A percentile compares a stretch with the other conserved stretches of the same genome.
Conservation (phyloP, 1,139 yeast species). For the Casaregolazyma lundiana region DNA sequence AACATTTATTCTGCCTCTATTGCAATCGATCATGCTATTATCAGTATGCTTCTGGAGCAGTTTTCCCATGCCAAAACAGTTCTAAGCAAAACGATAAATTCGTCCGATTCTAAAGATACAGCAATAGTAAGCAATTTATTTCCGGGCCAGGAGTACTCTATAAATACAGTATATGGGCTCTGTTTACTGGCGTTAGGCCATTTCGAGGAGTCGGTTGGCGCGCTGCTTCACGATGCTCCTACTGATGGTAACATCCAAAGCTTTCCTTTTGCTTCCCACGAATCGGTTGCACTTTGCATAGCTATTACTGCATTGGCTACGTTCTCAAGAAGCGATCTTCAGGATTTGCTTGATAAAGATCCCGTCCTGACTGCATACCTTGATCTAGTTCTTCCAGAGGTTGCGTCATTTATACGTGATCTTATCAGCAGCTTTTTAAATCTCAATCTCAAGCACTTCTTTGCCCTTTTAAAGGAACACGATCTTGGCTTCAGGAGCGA, state of each 20-base stretch:
- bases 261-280: not conserved
- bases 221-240: constrained; percentile 2
- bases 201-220: constrained; percentile 13
- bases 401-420: constrained; percentile 15
- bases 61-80: constrained; percentile 12
- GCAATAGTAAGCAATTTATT: not conserved
- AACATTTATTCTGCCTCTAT: constrained; percentile 4
- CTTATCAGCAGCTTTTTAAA: not conserved
- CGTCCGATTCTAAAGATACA: not conserved
- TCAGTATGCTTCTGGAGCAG: constrained; percentile 6
- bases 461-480: constrained; percentile 17
- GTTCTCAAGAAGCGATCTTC: constrained; percentile 22
- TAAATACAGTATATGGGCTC: constrained; percentile 12
- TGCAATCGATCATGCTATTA: constrained; percentile 1
- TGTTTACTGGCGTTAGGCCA: constrained; percentile 10
- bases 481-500: constrained; percentile 18
- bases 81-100: constrained; percentile 4
- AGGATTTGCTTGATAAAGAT: constrained; percentile 37
- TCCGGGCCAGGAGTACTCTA: not conserved
- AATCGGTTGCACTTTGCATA: constrained; percentile 22
- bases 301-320: constrained; percentile 26
- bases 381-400: constrained; percentile 29
- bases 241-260: not conserved
- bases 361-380: constrained; percentile 64
- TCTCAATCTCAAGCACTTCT: constrained; percentile 15